Conservation (phyloP, 2,329 filamentous ascomycete genomes). For the Plenodomus biglobosus region DNA sequence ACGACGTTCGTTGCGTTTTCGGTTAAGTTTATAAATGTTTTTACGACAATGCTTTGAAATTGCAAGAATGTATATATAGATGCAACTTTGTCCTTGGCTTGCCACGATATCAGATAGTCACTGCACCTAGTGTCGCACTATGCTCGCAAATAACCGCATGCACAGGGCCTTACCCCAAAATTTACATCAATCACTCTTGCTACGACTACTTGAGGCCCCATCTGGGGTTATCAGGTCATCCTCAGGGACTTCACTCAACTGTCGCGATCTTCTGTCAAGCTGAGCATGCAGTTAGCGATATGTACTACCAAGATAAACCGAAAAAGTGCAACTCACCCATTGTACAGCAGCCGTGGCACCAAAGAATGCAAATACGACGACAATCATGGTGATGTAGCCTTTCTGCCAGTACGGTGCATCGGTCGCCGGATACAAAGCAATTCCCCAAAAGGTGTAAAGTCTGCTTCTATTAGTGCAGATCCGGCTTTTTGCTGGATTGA, state of each 20-base stretch:
- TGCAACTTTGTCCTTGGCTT: no score
- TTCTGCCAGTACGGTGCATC: conserved; percentile 50
- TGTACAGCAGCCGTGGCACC: conserved; percentile 23
- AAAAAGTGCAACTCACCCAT: conserved; percentile 18
- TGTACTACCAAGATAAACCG: background rate
- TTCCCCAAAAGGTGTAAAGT: conserved; percentile 52
- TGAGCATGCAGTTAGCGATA: background rate
- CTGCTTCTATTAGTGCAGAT: no score
- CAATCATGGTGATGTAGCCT: conserved; percentile 43
- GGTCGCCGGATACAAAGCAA: conserved; percentile 47
- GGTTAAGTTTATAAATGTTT: no score
- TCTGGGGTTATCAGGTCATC: background rate
- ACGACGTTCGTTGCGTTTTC: no score
- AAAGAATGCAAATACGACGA: conserved; percentile 32
- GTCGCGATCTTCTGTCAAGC: background rate
- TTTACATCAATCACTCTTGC: background rate
- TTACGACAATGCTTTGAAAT: no score
- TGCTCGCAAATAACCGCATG: no score
- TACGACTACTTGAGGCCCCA: background rate
- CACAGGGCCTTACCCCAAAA: no score
- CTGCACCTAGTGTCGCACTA: no score
- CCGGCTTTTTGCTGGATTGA: no score
- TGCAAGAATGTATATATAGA: no score
- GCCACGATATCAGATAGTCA: no score
- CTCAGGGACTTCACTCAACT: background rate